These are phyloP conservation scores for Coemansia sp. DNA, from an alignment of 371 early-diverging fungal genomes.

Conservation along the genomic window DNA sequence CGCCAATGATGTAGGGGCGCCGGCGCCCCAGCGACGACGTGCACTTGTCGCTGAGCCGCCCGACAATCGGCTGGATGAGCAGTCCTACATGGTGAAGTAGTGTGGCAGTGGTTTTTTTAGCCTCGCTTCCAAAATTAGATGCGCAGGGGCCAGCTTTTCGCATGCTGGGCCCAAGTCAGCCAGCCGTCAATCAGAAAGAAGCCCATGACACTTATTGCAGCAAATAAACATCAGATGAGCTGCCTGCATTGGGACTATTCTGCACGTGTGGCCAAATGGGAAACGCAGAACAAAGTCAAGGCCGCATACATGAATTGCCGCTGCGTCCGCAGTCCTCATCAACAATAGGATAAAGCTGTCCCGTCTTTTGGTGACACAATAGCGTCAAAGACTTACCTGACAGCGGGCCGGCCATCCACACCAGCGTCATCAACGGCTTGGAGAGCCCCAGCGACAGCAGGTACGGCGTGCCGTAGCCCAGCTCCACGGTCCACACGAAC, in stretches of 20 bases:
- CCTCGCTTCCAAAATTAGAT: background rate
- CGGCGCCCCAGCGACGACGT: constrained; percentile 67
- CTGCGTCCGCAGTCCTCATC: constrained; percentile 2
- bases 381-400: constrained; percentile 28
- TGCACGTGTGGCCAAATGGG: constrained; percentile 1
- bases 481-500: constrained; percentile 64
- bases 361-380: too few relatives aligned
- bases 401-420: constrained; percentile 97
- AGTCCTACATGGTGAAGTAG: constrained; percentile 46
- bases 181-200: constrained; percentile 6
- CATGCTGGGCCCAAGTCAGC: background rate
- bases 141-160: background rate
- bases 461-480: constrained; percentile 88
- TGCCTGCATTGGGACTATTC: background rate
- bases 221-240: background rate
- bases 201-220: constrained; percentile 11
- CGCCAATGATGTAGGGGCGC: constrained; percentile 67
- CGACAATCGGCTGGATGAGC: constrained; percentile 82
- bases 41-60: constrained; percentile 73
- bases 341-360: background rate
- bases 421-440: constrained; percentile 82
- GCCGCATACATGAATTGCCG: constrained; percentile 6
- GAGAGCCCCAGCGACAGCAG: constrained; percentile 81
- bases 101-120: too few relatives aligned
- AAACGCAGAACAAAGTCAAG: constrained; percentile 2